Base-by-base conservation (phyloP, 1,284 basidiomycete genomes). In the Malassezia dermatis region DNA sequence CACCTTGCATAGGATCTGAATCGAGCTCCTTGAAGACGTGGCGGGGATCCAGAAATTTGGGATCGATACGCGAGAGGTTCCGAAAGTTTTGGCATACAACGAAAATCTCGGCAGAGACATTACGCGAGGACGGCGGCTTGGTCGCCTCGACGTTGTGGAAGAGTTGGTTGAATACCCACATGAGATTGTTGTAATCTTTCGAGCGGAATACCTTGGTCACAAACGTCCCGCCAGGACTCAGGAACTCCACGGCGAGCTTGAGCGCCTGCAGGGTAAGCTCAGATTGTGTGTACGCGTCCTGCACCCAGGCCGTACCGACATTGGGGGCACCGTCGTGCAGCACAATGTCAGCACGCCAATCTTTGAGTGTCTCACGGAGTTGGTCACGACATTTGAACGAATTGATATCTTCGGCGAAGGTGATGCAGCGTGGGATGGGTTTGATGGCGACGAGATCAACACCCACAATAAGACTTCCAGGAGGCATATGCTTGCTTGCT, bases 321-420 rank as follows among this genome's bases (percentile, higher is more conserved):
- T 99, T 99, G 39, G 94, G 94, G 39, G 94, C 94, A 80, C 94
- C 94, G 77, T 99, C 94, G 77, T 99, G 94, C 52, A 99, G 82
- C n/a, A 99, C 52, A 8, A 98, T 83, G 75, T 99, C 94, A n/a
- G 94, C 94, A 77, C 91, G 94, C 93, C 94, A 98, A 76, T 96
- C 91, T 76, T 98, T 96, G 61, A 98, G 79, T 76, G 95, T 89
- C 35, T 79, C 79, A 46, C 88, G 84, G 51, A 99, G 83, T 61
- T 86, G 82, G 71, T 87, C 84, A 53, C 94, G 84, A 77, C 94
- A 99, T 58, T 86, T 82, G 10, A 84, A 79, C 4, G 90, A 95
- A 21, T 94, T 98, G 71, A 99, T 98, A 73, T 99, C 94, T 58
- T 90, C 81, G 34, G 88, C 83, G 71, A 96, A 94, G 0, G 94